Evolutionary conservation across 139 green algal species (phyloP).

Genomic region (Trebouxia sp.): DNA sequence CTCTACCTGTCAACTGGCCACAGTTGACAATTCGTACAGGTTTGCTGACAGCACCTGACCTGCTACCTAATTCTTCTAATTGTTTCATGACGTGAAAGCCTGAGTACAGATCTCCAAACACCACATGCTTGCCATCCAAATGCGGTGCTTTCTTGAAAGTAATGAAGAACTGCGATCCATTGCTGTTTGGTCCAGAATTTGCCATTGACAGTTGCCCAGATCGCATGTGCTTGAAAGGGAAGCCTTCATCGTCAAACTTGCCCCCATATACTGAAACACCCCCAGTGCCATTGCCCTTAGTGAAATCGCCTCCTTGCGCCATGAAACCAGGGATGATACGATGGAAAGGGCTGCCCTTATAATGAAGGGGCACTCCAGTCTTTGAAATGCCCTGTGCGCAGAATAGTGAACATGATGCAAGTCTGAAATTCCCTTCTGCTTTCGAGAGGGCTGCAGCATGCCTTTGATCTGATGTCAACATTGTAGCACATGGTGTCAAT

Average conservation of each 20-base stretch:
- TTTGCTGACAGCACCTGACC: conserved; percentile 50
- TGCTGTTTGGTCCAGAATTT: conserved; percentile 78
- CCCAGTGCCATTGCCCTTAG: conserved; percentile 34
- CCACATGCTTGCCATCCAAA: conserved; percentile 31
- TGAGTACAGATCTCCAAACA: conserved; percentile 57
- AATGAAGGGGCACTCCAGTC: conserved; percentile 83
- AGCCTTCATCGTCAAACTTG: conserved; percentile 75
- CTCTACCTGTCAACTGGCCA: too few relatives aligned
- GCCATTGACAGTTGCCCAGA: conserved; percentile 62
- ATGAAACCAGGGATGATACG: conserved; percentile 85
- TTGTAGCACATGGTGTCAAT: too few relatives aligned
- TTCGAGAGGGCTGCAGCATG: too few relatives aligned
- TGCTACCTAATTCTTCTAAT: conserved; percentile 77
- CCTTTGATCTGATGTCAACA: too few relatives aligned
- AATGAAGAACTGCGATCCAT: conserved; percentile 91
- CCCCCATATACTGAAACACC: conserved; percentile 75
- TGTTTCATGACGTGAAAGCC: conserved; percentile 88
- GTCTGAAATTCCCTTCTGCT: too few relatives aligned
- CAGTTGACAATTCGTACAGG: conserved; percentile 68
- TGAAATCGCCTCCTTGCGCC: conserved; percentile 81
- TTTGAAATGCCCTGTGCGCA: conserved; percentile 54
- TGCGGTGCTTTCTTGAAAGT: conserved; percentile 55
- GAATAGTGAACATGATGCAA: background rate
- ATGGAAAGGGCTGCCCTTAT: conserved; percentile 83
- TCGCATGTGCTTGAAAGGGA: conserved; percentile 73